These are phyloP conservation scores for Thielaviopsis punctulata DNA, from an alignment of 2,329 filamentous ascomycete species.

Conservation along the genomic window DNA sequence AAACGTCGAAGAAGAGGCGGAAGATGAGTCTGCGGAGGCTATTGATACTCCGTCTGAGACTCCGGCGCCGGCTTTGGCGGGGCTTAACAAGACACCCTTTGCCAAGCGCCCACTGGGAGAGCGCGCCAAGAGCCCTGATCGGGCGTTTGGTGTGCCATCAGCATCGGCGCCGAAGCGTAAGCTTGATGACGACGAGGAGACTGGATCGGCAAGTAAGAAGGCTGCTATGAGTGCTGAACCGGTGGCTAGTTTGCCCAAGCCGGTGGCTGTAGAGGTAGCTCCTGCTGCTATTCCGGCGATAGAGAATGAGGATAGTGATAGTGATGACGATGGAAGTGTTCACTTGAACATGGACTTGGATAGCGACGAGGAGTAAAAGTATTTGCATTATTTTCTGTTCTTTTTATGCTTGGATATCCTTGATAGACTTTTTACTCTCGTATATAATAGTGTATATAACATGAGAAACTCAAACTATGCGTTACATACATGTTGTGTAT, in stretches of 20 bases:
- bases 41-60: neutral
- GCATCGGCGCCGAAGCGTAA: slow-evolving; percentile 23
- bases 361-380: slow-evolving; percentile 25
- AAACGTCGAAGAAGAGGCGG: slow-evolving; percentile 19
- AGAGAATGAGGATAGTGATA: slow-evolving; percentile 20
- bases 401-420: neutral
- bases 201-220: slow-evolving; percentile 20
- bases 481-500: neutral
- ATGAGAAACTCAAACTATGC: slow-evolving; percentile 1
- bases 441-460: slow-evolving; percentile 2
- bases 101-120: slow-evolving; percentile 2
- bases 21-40: slow-evolving; percentile 14
- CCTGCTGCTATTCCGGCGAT: slow-evolving; percentile 13
- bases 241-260: slow-evolving; percentile 11
- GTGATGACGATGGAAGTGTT: slow-evolving; percentile 35
- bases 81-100: slow-evolving; percentile 12
- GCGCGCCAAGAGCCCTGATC: slow-evolving; percentile 2
- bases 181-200: slow-evolving; percentile 21
- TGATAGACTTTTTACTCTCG: neutral
- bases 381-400: neutral
- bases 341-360: slow-evolving; percentile 44
- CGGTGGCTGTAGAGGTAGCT: slow-evolving; percentile 12
- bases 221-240: neutral
- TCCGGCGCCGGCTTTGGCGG: slow-evolving; percentile 2
- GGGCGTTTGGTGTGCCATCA: slow-evolving; percentile 5